Evolutionary conservation across 2,329 filamentous ascomycete species (phyloP).

Genomic region (Apiospora marii): DNA sequence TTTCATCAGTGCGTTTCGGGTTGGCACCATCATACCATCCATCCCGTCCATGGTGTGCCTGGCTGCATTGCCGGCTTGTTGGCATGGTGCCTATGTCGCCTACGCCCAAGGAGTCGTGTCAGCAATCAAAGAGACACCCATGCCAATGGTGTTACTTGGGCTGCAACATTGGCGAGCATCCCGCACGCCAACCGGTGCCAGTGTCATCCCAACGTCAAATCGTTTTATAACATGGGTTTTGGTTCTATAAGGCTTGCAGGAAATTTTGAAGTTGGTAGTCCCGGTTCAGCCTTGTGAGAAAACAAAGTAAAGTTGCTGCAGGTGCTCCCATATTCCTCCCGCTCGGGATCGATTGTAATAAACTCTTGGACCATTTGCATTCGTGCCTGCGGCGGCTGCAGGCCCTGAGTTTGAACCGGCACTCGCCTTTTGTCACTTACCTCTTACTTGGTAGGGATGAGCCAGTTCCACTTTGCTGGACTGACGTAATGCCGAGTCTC

Average conservation of each 20-base stretch:
- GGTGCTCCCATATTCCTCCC: conserved; percentile 6
- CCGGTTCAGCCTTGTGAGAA: conserved; percentile 2
- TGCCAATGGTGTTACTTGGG: conserved; percentile 4
- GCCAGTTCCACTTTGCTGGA: neutral
- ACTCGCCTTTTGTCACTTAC: neutral
- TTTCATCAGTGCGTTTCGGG: conserved; percentile 18
- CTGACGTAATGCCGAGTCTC: conserved; percentile 14
- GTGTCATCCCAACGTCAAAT: neutral
- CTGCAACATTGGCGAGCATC: conserved; percentile 15
- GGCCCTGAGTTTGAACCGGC: conserved; percentile 1
- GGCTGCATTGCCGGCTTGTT: neutral
- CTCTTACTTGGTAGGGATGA: neutral
- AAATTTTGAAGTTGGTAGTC: neutral
- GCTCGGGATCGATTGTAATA: neutral
- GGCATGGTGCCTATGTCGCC: neutral
- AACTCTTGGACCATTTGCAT: neutral
- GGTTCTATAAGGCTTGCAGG: neutral
- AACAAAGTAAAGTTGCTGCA: neutral
- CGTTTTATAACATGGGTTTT: too few species aligned
- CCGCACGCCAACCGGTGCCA: conserved; percentile 4
- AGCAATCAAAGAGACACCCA: neutral
- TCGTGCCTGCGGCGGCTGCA: neutral
- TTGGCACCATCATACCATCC: neutral
- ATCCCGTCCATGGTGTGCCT: neutral
- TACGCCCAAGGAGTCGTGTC: neutral